Evolutionary conservation across 208 protist species (phyloP).

Genomic region (Crithidia brevicula): DNA sequence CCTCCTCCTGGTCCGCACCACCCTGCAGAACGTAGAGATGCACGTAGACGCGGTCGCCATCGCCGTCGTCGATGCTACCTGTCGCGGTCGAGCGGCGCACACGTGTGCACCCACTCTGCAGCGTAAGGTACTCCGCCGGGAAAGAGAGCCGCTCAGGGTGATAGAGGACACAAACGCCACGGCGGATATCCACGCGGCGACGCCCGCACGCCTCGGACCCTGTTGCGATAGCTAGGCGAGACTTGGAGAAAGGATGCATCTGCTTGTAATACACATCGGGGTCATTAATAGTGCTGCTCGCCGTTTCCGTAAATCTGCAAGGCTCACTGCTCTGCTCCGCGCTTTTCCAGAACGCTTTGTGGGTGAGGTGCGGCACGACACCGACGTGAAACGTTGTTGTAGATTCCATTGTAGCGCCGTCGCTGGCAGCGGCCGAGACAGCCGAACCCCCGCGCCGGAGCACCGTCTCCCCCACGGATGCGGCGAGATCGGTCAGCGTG

Average conservation of each 20-base stretch:
- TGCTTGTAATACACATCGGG: slow-evolving; percentile 14
- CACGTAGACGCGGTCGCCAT: no score
- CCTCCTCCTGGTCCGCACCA: slow-evolving; percentile 19
- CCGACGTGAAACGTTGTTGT: slow-evolving; percentile 20
- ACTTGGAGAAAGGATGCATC: slow-evolving; percentile 22
- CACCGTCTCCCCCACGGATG: slow-evolving; percentile 11
- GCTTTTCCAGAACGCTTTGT: slow-evolving; percentile 3
- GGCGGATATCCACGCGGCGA: slow-evolving; percentile 22
- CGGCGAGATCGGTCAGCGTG: slow-evolving; percentile 16
- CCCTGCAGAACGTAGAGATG: slow-evolving; percentile 33
- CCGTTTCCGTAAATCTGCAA: neutral
- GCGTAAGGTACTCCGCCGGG: slow-evolving; percentile 30
- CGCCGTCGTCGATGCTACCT: neutral
- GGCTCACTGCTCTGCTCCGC: neutral
- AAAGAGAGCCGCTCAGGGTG: slow-evolving; percentile 23
- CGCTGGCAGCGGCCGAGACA: neutral
- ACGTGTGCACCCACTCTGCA: slow-evolving; percentile 22
- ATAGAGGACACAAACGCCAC: slow-evolving; percentile 31
- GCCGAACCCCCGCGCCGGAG: slow-evolving; percentile 2
- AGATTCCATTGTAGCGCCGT: no score
- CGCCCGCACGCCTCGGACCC: neutral
- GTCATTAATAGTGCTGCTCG: neutral
- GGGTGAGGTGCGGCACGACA: slow-evolving; percentile 23
- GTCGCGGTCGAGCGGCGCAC: slow-evolving; percentile 2
- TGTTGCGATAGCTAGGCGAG: neutral